phyloP scores from a whole-genome alignment of 192 early-diverging fungal species.

The Gryganskiella cystojenkinii region DNA sequence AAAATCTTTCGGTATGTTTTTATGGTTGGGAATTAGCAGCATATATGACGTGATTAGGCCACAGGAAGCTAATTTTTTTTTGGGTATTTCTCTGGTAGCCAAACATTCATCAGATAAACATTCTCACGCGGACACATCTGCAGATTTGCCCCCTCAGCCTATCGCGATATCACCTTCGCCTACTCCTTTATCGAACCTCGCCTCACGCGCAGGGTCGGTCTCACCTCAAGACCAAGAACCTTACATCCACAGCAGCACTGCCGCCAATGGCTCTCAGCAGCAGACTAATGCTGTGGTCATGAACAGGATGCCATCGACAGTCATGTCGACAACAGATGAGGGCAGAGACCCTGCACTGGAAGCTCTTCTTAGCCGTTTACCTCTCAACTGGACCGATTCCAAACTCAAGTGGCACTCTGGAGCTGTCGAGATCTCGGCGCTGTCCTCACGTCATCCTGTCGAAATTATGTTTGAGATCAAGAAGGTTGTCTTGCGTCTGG shows the following conservation, averaged over 20 bases:
- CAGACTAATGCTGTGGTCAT: slow-evolving; percentile 9
- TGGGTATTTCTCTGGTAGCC: slow-evolving; percentile 8
- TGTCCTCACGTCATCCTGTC: slow-evolving; percentile 73
- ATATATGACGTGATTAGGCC: too few species aligned
- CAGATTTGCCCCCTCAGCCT: slow-evolving; percentile 12
- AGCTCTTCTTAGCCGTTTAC: slow-evolving; percentile 17
- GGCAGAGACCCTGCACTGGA: slow-evolving; percentile 39
- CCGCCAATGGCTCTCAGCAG: slow-evolving; percentile 6
- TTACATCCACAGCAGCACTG: background rate
- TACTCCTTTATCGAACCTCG: background rate
- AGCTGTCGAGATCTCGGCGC: slow-evolving; percentile 76
- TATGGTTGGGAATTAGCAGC: slow-evolving; percentile 1
- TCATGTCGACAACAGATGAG: background rate
- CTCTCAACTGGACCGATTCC: slow-evolving; percentile 53
- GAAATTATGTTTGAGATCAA: slow-evolving; percentile 77
- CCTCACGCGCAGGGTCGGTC: slow-evolving; percentile 14
- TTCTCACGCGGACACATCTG: slow-evolving; percentile 13
- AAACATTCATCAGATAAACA: slow-evolving; percentile 24
- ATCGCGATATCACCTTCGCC: slow-evolving; percentile 16
- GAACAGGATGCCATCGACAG: slow-evolving; percentile 11
- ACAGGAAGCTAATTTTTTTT: too few species aligned
- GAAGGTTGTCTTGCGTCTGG: slow-evolving; percentile 63
- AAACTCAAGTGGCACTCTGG: slow-evolving; percentile 81
- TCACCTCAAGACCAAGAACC: slow-evolving; percentile 20
- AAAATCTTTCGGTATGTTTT: slow-evolving; percentile 62